A percentile compares a stretch with the other conserved stretches of the same genome.
Conservation (phyloP, 768 basidiomycete genomes). For the Calocera viscosa region DNA sequence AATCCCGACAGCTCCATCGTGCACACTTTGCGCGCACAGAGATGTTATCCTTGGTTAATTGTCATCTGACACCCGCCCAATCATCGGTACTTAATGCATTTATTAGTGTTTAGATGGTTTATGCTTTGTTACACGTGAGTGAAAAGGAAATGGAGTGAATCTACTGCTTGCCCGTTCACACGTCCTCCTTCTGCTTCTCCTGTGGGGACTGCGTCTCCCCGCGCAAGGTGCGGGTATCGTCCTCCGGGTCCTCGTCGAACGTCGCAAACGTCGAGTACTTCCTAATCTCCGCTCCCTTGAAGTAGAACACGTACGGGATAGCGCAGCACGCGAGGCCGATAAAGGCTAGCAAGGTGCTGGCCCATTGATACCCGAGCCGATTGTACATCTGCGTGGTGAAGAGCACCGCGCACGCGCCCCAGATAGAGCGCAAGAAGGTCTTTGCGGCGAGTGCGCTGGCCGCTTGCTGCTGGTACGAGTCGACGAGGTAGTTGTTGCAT, state of each 20-base stretch:
- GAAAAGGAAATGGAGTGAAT: too few relatives aligned
- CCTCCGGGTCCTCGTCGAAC: not conserved
- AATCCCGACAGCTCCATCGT: too few relatives aligned
- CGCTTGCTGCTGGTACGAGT: conserved; percentile 17
- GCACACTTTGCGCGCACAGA: too few relatives aligned
- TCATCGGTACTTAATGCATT: too few relatives aligned
- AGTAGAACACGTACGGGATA: conserved; percentile 19
- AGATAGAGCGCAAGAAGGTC: conserved; percentile 21
- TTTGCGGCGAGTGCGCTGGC: conserved; percentile 24
- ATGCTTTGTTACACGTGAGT: too few relatives aligned
- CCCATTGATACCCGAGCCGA: conserved; percentile 21
- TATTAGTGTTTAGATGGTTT: too few relatives aligned
- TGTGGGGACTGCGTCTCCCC: not conserved
- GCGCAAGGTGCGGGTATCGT: not conserved
- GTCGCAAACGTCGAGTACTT: conserved; percentile 15
- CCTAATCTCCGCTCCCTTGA: conserved; percentile 18
- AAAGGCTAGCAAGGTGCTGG: conserved; percentile 18
- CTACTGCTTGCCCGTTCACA: too few relatives aligned
- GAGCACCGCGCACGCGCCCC: conserved; percentile 15
- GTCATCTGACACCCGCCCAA: too few relatives aligned
- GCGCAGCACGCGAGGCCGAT: conserved; percentile 14
- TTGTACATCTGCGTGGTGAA: conserved; percentile 19
- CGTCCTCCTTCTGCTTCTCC: not conserved
- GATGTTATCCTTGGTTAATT: too few relatives aligned
- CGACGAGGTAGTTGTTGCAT: conserved; percentile 18